Base-by-base conservation (phyloP, 495 filamentous ascomycete genomes). In the Lepidopterella palustris region DNA sequence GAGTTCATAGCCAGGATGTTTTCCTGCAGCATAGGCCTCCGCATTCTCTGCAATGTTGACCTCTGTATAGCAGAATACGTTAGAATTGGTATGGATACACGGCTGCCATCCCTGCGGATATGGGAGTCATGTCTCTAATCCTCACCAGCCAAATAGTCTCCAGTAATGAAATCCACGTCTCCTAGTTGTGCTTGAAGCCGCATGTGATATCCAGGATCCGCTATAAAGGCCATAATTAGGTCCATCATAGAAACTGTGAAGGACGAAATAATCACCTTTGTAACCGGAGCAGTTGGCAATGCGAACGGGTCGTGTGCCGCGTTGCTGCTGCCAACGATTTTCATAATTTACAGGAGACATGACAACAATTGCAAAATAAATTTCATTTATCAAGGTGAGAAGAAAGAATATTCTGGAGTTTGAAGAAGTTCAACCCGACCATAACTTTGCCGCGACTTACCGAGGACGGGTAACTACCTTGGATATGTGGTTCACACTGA, bases 81-180 rank as follows among this genome's bases (percentile, higher is more conserved):
- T 15, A 42, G 35, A 11, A 11, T 18, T 42, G 18, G 18, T 42
- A 13, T 10, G n/a, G n/a, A n/a, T n/a, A n/a, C n/a, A n/a, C n/a
- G n/a, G n/a, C n/a, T n/a, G n/a, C n/a, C n/a, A n/a, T n/a, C n/a
- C n/a, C n/a, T n/a, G n/a, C n/a, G n/a, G n/a, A n/a, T n/a, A 42
- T 42, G 18, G 35, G 35, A 15, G 13, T 42, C 23, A 11, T 26
- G 11, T 25, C 42, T 29, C 10, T 60, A 39, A 32, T 68, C 59
- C 58, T 55, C 70, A 71, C 72, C 79, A 13, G 78, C 77, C 18
- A 83, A 74, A 58, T 80, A 83, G 61, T 83, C 80, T 0, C 80
- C 80, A 2, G 77, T 80, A 25, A 83, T 80, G 32, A 82, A 76
- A 53, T 82, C 80, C 21, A 83, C 73, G 60, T 74, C 74, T 20